Evolutionary conservation across 768 basidiomycete genomes (phyloP).

Genomic region (Filobasidium floriforme): DNA sequence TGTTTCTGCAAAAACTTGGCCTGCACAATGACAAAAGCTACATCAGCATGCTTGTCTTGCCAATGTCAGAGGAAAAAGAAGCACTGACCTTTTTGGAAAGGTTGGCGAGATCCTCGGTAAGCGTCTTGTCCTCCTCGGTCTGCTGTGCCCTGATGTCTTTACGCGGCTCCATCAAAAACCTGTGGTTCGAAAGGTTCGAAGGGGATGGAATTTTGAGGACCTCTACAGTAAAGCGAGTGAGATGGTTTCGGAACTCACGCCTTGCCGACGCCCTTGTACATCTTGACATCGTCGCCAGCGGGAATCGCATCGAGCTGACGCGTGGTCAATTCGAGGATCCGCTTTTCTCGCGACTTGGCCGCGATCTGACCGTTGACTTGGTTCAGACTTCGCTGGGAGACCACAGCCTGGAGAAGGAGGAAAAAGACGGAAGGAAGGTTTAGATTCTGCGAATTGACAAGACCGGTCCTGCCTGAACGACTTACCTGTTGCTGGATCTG

Average conservation of each 20-base stretch:
- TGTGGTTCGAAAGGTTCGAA: slow-evolving; percentile 40
- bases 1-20: slow-evolving; percentile 89
- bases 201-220: too few relatives aligned
- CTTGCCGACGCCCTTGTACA: slow-evolving; percentile 94
- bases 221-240: too few relatives aligned
- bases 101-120: slow-evolving; percentile 72
- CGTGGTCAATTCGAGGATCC: slow-evolving; percentile 80
- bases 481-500: slow-evolving; percentile 77
- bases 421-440: neutral
- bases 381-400: slow-evolving; percentile 71
- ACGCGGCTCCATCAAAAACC: slow-evolving; percentile 85
- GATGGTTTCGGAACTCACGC: slow-evolving; percentile 59
- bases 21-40: slow-evolving; percentile 46
- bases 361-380: slow-evolving; percentile 66
- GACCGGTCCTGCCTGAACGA: neutral
- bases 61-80: neutral
- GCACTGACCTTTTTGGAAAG: slow-evolving; percentile 71
- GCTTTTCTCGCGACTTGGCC: slow-evolving; percentile 77
- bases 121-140: slow-evolving; percentile 67
- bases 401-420: slow-evolving; percentile 52
- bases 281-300: slow-evolving; percentile 56
- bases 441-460: too few relatives aligned
- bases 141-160: slow-evolving; percentile 69
- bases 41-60: neutral
- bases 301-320: slow-evolving; percentile 59